Conservation (phyloP, 768 basidiomycete genomes). For the Trichaptum fuscoviolaceum region DNA sequence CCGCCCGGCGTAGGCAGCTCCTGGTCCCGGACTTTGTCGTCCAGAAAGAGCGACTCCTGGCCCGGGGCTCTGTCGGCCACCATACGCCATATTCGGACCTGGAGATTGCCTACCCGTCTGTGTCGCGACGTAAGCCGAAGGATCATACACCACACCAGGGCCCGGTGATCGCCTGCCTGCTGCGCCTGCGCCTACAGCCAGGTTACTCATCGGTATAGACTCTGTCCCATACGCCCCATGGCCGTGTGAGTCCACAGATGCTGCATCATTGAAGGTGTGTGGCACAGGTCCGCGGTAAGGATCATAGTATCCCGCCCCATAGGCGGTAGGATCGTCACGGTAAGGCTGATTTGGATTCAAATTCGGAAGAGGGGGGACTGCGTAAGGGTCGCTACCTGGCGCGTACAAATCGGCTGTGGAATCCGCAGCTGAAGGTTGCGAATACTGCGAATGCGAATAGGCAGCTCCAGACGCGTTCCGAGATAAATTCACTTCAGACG, state of each 20-base stretch:
- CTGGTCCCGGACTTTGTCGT: constrained; percentile 15
- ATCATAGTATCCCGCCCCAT: constrained; percentile 54
- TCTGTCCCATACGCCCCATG: constrained; percentile 41
- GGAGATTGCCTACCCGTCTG: constrained; percentile 25
- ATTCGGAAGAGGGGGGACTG: constrained; percentile 77
- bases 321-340: constrained; percentile 56
- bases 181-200: constrained; percentile 26
- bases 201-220: constrained; percentile 72
- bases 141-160: constrained; percentile 16
- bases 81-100: constrained; percentile 5
- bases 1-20: constrained; percentile 25
- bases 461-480: constrained; percentile 46
- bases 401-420: constrained; percentile 40
- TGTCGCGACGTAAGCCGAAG: constrained; percentile 18
- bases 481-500: constrained; percentile 51
- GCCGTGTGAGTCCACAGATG: constrained; percentile 17
- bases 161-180: constrained; percentile 14
- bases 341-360: constrained; percentile 76
- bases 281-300: constrained; percentile 78
- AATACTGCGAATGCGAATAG: constrained; percentile 7
- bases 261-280: constrained; percentile 48
- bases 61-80: constrained; percentile 22
- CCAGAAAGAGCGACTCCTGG: constrained; percentile 21
- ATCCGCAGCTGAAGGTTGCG: constrained; percentile 32
- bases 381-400: constrained; percentile 59